A percentile compares a stretch with the other conserved stretches of the same genome.
Conservation (phyloP, 1,139 yeast genomes). For the Pichia sp. region DNA sequence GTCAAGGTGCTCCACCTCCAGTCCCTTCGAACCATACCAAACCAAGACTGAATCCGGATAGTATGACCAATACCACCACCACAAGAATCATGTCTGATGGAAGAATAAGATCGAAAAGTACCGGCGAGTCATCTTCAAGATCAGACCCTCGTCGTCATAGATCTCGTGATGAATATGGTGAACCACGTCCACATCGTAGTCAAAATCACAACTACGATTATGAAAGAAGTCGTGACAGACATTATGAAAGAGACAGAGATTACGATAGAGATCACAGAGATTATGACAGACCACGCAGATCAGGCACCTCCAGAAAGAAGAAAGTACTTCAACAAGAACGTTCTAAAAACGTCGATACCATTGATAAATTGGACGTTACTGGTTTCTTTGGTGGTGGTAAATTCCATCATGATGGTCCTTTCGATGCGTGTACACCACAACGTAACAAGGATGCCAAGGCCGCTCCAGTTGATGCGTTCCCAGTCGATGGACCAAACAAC, state of each 20-base stretch:
- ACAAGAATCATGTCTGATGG: conserved; percentile 30
- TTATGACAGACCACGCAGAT: conserved; percentile 18
- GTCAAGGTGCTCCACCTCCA: conserved; percentile 16
- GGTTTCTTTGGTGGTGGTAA: conserved; percentile 93
- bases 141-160: conserved; percentile 2
- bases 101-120: conserved; percentile 32
- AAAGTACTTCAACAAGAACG: conserved; percentile 32
- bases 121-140: conserved; percentile 23
- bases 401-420: conserved; percentile 98
- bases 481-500: conserved; percentile 91
- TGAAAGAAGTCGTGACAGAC: conserved; percentile 10
- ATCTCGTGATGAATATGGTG: conserved; percentile 2
- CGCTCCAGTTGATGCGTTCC: conserved; percentile 96
- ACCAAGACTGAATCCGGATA: conserved; percentile 21
- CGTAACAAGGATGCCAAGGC: conserved; percentile 77
- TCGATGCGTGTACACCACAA: conserved; percentile 97
- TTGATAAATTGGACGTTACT: conserved; percentile 93
- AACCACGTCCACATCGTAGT: conserved; percentile 6
- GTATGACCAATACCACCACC: conserved; percentile 24
- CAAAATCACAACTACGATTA: conserved; percentile 8
- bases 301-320: conserved; percentile 23
- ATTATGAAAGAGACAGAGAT: conserved; percentile 10
- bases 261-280: conserved; percentile 8
- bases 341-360: conserved; percentile 75
- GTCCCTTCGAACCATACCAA: conserved; percentile 1